A percentile compares a stretch with the other conserved stretches of the same genome.
Evolutionary conservation across 2,329 filamentous ascomycete genomes (phyloP).

Genomic region (Aspergillus ruber): DNA sequence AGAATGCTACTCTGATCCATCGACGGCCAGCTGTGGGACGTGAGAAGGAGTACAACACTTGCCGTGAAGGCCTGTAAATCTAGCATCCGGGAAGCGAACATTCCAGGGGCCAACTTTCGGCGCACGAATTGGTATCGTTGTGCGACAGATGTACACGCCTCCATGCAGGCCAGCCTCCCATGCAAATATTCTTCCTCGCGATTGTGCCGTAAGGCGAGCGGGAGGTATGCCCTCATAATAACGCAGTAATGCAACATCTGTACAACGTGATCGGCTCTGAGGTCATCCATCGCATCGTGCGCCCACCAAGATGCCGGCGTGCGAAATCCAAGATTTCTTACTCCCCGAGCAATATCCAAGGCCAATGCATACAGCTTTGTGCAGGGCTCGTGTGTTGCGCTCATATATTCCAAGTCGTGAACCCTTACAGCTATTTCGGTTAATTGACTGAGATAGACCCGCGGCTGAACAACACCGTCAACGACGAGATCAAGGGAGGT

Average conservation of each 20-base stretch:
- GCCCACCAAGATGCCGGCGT: conserved; percentile 10
- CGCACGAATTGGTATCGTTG: conserved; percentile 7
- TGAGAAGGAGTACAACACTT: conserved; percentile 8
- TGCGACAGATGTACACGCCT: conserved; percentile 10
- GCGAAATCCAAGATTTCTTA: conserved; percentile 7
- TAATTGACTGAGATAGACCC: conserved; percentile 6
- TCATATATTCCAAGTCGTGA: conserved; percentile 9
- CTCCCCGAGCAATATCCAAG: conserved; percentile 7
- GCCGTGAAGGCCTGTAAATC: conserved; percentile 14
- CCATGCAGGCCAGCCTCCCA: conserved; percentile 12
- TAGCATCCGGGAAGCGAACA: conserved; percentile 9
- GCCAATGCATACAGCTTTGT: conserved; percentile 2
- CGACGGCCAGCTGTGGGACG: conserved; percentile 2
- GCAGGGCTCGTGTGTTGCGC: background rate
- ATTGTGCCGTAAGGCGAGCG: conserved; percentile 8
- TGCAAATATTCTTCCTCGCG: conserved; percentile 8
- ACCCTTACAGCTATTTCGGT: conserved; percentile 7
- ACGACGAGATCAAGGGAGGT: background rate
- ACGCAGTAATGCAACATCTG: conserved; percentile 11
- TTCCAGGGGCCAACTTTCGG: conserved; percentile 7
- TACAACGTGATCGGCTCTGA: conserved; percentile 9
- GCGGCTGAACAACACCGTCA: conserved; percentile 8
- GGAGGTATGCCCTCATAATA: conserved; percentile 11
- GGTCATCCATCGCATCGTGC: background rate
- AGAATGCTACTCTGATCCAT: no score